A percentile compares a stretch with the other conserved stretches of the same genome.
These are phyloP conservation scores for Rhynchosporium graminicola DNA, from an alignment of 2,329 filamentous ascomycete species.

Conservation along the genomic window DNA sequence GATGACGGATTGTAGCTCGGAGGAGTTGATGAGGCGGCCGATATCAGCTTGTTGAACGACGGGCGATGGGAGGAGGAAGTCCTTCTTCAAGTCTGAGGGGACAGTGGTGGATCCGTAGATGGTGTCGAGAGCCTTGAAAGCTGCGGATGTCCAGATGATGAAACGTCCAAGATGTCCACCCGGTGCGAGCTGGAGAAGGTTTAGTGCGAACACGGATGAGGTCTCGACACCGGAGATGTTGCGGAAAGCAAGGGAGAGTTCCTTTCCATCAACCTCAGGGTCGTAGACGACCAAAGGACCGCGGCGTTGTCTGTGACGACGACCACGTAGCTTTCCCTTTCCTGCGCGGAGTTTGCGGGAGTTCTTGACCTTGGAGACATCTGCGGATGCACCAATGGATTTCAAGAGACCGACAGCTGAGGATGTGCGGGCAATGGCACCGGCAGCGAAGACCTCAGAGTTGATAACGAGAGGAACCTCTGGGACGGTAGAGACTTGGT, in stretches of 20 bases:
- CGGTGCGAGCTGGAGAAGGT: conserved; percentile 98
- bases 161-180: conserved; percentile 99
- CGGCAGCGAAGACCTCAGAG: conserved; percentile 82
- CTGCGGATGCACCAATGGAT: conserved; percentile 84
- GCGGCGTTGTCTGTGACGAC: conserved; percentile 95
- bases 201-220: conserved; percentile 86
- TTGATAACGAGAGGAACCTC: conserved; percentile 97
- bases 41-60: conserved; percentile 93
- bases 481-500: conserved; percentile 87
- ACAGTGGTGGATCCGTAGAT: conserved; percentile 94
- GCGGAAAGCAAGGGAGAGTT: conserved; percentile 92
- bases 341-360: conserved; percentile 97
- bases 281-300: conserved; percentile 98
- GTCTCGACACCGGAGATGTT: conserved; percentile 99
- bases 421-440: conserved; percentile 83
- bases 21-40: conserved; percentile 97
- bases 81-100: conserved; percentile 93
- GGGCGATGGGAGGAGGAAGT: conserved; percentile 95
- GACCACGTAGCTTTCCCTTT: conserved; percentile 98
- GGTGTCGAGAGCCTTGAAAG: conserved; percentile 93
- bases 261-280: conserved; percentile 91
- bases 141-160: conserved; percentile 97
- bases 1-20: conserved; percentile 95
- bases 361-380: conserved; percentile 93
- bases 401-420: conserved; percentile 84